These are phyloP conservation scores for Aspergillus quadricinctus DNA, from an alignment of 2,329 filamentous ascomycete genomes.

Conservation along the genomic window DNA sequence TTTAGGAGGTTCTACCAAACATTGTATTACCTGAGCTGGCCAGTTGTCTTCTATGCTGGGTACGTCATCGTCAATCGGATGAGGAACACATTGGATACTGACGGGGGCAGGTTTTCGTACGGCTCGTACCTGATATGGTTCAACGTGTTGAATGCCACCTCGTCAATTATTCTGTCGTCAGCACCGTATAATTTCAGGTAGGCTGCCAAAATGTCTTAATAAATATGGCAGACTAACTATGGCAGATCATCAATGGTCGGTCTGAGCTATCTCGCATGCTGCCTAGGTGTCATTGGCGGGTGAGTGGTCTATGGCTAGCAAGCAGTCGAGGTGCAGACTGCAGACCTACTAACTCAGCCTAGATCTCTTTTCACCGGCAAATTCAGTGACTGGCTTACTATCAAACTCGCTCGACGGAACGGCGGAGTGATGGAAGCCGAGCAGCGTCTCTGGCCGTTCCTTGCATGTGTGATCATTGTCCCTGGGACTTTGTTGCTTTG, in stretches of 20 bases:
- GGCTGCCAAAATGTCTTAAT: too few relatives aligned
- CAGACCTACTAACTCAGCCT: background rate
- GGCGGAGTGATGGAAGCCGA: slow-evolving; percentile 41
- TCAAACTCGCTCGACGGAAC: slow-evolving; percentile 38
- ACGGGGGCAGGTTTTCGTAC: slow-evolving; percentile 31
- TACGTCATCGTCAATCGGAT: too few relatives aligned
- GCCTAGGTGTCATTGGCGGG: slow-evolving; percentile 30
- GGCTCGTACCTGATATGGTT: slow-evolving; percentile 38
- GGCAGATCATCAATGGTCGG: slow-evolving; percentile 35
- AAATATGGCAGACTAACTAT: slow-evolving; percentile 19
- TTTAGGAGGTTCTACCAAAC: slow-evolving; percentile 29
- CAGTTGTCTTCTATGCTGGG: slow-evolving; percentile 38
- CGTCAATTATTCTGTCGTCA: slow-evolving; percentile 33
- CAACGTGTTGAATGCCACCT: slow-evolving; percentile 39
- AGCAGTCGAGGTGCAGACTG: too few relatives aligned
- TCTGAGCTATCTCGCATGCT: slow-evolving; percentile 35
- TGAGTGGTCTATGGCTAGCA: slow-evolving; percentile 9
- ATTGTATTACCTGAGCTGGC: slow-evolving; percentile 35
- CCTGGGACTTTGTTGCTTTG: slow-evolving; percentile 34
- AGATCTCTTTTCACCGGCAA: slow-evolving; percentile 37
- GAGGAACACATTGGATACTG: too few relatives aligned
- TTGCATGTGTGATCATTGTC: slow-evolving; percentile 30
- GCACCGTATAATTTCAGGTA: slow-evolving; percentile 37
- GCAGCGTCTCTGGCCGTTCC: slow-evolving; percentile 39
- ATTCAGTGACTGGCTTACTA: slow-evolving; percentile 37